A percentile compares a stretch with the other conserved stretches of the same genome.
Conservation (phyloP, 768 basidiomycete genomes). For the Austroboletus festivus region DNA sequence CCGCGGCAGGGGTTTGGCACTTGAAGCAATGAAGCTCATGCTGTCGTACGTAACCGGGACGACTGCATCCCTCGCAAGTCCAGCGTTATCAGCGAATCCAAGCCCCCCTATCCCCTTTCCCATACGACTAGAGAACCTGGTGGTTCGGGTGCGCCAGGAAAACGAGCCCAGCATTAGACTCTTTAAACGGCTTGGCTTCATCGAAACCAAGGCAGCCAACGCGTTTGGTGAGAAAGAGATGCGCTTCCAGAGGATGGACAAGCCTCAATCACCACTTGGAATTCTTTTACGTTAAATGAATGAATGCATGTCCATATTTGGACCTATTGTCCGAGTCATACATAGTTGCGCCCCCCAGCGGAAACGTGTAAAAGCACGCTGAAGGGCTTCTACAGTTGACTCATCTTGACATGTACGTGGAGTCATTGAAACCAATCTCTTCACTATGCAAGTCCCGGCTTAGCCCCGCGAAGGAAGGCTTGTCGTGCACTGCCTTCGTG, state of each 20-base stretch:
- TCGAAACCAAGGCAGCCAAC: slow-evolving; percentile 58
- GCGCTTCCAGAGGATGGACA: slow-evolving; percentile 45
- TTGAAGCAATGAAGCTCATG: slow-evolving; percentile 61
- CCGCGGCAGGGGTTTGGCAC: slow-evolving; percentile 66
- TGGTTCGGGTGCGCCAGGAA: slow-evolving; percentile 66
- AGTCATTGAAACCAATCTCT: too few relatives aligned
- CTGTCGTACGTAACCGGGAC: slow-evolving; percentile 63
- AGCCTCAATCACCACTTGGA: too few relatives aligned
- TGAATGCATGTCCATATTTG: too few relatives aligned
- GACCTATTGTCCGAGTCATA: slow-evolving; percentile 19
- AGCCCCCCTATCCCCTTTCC: slow-evolving; percentile 40
- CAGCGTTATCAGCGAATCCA: slow-evolving; percentile 17
- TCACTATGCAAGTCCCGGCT: too few relatives aligned
- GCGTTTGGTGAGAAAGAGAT: slow-evolving; percentile 87
- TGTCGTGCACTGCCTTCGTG: too few relatives aligned
- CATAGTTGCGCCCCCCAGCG: neutral
- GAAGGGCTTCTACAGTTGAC: too few relatives aligned
- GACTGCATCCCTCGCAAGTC: slow-evolving; percentile 18
- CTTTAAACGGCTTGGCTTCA: slow-evolving; percentile 77
- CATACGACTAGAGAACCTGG: slow-evolving; percentile 45
- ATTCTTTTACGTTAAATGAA: too few relatives aligned
- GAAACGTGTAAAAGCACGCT: too few relatives aligned
- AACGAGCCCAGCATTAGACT: slow-evolving; percentile 70
- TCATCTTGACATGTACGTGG: too few relatives aligned
- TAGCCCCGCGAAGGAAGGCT: too few relatives aligned